Base-by-base conservation (phyloP, 1,284 basidiomycete genomes). In the Crepidotus sp. region DNA sequence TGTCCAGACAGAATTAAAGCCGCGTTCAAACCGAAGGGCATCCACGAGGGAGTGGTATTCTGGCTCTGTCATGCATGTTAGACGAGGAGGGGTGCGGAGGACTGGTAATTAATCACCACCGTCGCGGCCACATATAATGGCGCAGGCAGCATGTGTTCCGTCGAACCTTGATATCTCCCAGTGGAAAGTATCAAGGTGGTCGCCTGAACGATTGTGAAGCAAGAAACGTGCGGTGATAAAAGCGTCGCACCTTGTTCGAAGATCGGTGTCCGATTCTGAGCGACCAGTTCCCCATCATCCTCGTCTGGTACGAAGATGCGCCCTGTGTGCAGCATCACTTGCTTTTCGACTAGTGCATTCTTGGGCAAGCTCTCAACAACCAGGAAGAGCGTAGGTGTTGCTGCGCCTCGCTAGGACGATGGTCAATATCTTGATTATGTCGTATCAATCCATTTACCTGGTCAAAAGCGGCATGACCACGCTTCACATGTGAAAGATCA, bases 361-460 rank as follows among this genome's bases (percentile, higher is more conserved):
- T 83, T 87, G 0, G 93, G 93, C 9, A 97, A 66, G 36, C 76
- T 71, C 34, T 76, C 73, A 0, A 91, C 80, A 7, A 73, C 74
- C 0, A 83, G 63, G 54, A 87, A 84, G 6, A 92, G 57, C 0
- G 77, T 73, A 3, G 85, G 80, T 1, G 52, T 54, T 19, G 57
- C 51, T 19, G 58, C 51, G 42, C 36, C 31, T 29, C 48, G 44
- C 57, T 58, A 21, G 15, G 14, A 38, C 5, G 10, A 13, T 39
- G 30, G 40, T 45, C 51, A 30, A 36, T 49, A 42, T 38, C 42
- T 37, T 35, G 36, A 27, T 14, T 3, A n/a, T 7, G 0, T 27
- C 5, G 10, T 19, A 11, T 7, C 10, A 17, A 30, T 11, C 14
- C 8, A 21, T 6, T 26, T 40, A 51, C 50, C 40, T 34, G 40